Conservation (phyloP, 2,329 filamentous ascomycete species). For the Aspergillus costaricaensis region DNA sequence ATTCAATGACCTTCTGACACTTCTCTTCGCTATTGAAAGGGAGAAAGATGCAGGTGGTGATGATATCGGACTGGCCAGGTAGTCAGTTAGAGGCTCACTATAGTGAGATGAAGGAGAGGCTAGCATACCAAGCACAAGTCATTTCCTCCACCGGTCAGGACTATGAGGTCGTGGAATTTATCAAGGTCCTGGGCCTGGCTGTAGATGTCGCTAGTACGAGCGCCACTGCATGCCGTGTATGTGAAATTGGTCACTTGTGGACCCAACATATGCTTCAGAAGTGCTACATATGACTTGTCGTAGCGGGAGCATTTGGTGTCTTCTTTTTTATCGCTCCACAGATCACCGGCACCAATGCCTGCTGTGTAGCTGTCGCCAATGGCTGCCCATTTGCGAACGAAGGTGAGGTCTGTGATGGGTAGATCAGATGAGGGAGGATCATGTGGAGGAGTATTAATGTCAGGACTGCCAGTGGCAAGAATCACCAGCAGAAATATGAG, state of each 20-base stretch:
- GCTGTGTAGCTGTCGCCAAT: slow-evolving; percentile 44
- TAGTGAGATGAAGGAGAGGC: background rate
- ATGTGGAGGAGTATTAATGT: background rate
- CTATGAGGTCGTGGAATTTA: slow-evolving; percentile 38
- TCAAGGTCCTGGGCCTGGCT: slow-evolving; percentile 25
- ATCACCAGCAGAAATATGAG: background rate
- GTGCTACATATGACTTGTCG: slow-evolving; percentile 10
- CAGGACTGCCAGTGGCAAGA: background rate
- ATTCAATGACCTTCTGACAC: slow-evolving; percentile 14
- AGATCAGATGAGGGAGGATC: background rate
- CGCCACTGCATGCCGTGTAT: slow-evolving; percentile 14
- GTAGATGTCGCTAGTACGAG: slow-evolving; percentile 2
- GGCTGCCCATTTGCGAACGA: slow-evolving; percentile 37
- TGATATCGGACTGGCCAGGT: slow-evolving; percentile 13
- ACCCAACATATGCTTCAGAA: slow-evolving; percentile 5
- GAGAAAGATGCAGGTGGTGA: slow-evolving; percentile 26
- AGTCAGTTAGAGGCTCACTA: background rate
- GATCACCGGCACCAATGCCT: slow-evolving; percentile 36
- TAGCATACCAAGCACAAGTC: slow-evolving; percentile 37
- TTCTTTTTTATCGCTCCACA: slow-evolving; percentile 25
- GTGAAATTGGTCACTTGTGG: background rate
- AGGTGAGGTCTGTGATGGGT: slow-evolving; percentile 17
- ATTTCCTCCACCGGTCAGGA: slow-evolving; percentile 43
- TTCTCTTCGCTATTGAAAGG: slow-evolving; percentile 13
- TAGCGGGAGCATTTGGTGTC: slow-evolving; percentile 28